These are phyloP conservation scores for Sindora glabra DNA, from an alignment of 306 rosid species.

Conservation along the genomic window DNA sequence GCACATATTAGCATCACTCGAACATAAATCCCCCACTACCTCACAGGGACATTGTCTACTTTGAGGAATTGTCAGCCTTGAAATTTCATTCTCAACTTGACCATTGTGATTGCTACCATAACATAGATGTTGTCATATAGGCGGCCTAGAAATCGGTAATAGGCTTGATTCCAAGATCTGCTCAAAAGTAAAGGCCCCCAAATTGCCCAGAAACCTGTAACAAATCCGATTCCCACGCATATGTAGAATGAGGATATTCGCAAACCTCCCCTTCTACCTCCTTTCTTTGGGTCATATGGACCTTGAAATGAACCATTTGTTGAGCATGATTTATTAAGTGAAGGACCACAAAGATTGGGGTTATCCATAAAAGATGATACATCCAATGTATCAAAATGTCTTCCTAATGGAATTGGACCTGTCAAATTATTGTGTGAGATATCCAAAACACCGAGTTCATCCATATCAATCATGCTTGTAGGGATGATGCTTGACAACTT, in stretches of 20 bases:
- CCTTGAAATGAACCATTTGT: background rate
- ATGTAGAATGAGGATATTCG: background rate
- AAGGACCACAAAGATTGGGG: constrained; percentile 6
- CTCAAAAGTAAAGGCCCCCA: background rate
- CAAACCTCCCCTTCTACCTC: too few relatives aligned
- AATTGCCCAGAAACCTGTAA: background rate
- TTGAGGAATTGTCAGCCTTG: background rate
- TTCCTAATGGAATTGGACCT: background rate
- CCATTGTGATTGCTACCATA: background rate
- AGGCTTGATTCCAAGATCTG: background rate
- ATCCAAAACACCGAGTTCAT: background rate
- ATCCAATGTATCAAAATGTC: background rate
- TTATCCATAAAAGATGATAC: background rate
- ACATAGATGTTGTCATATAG: background rate
- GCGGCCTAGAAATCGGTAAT: background rate
- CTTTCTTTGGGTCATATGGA: background rate
- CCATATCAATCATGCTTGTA: background rate
- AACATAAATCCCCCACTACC: too few relatives aligned
- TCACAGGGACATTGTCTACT: background rate
- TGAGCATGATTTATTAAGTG: background rate
- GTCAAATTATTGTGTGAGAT: constrained; percentile 19
- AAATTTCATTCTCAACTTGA: background rate
- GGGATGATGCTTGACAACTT: constrained; percentile 23
- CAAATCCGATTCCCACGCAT: background rate
- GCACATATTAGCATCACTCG: too few relatives aligned